Evolutionary conservation across 805 yeast species (phyloP).

Genomic region (Wickerhamiella brachini): DNA sequence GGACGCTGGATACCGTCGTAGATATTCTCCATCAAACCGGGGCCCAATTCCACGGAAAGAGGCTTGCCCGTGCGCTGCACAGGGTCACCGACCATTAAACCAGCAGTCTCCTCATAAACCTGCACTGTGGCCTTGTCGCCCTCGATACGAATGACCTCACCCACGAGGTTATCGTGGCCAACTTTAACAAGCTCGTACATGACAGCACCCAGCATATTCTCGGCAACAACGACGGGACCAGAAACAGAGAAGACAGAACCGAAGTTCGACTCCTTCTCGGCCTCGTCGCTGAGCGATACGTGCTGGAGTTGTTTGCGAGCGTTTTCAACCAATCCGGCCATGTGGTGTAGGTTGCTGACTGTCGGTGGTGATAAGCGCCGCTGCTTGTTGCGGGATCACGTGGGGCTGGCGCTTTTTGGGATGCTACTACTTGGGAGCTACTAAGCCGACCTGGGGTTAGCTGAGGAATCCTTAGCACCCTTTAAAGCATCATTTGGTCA

Average conservation of each 20-base stretch:
- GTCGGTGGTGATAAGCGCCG: neutral
- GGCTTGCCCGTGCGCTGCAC: conserved; percentile 98
- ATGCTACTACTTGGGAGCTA: too few relatives aligned
- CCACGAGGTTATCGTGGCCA: conserved; percentile 92
- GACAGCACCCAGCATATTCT: conserved; percentile 98
- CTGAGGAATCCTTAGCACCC: too few relatives aligned
- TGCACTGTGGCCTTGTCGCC: conserved; percentile 96
- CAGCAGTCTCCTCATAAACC: conserved; percentile 98
- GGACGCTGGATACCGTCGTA: conserved; percentile 99
- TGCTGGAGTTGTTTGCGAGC: conserved; percentile 90
- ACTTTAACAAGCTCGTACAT: conserved; percentile 98
- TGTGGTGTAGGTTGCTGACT: conserved; percentile 1
- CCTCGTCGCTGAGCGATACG: conserved; percentile 59
- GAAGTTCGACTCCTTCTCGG: conserved; percentile 53
- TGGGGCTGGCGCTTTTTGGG: too few relatives aligned
- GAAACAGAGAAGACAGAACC: conserved; percentile 82
- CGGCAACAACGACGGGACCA: conserved; percentile 96
- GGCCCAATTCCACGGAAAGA: conserved; percentile 96
- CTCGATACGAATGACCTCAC: conserved; percentile 95
- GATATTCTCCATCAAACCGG: conserved; percentile 98
- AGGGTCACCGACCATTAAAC: conserved; percentile 98
- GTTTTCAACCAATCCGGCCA: conserved; percentile 43
- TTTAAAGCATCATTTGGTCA: too few relatives aligned
- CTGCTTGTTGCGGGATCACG: neutral
- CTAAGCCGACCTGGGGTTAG: too few relatives aligned